These are phyloP conservation scores for Zhuliangozyma parablackwelliae DNA, from an alignment of 1,139 yeast genomes.

Conservation along the genomic window DNA sequence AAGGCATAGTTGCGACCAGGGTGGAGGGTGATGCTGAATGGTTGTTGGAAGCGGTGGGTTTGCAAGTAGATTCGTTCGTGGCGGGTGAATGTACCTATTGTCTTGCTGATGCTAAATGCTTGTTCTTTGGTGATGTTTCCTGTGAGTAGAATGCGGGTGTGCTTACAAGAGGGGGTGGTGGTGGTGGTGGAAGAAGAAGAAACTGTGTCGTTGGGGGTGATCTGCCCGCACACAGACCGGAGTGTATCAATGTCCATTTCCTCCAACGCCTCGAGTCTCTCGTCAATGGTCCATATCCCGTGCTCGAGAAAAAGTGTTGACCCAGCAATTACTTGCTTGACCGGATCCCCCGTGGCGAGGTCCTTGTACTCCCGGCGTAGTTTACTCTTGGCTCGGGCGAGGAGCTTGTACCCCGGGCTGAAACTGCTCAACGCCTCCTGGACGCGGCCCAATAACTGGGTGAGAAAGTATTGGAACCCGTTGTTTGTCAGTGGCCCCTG, in stretches of 20 bases:
- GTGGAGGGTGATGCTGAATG: slow-evolving; percentile 25
- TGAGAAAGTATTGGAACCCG: slow-evolving; percentile 25
- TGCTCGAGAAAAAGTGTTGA: slow-evolving; percentile 50
- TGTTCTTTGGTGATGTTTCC: slow-evolving; percentile 35
- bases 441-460: slow-evolving; percentile 5
- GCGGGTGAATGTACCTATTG: slow-evolving; percentile 11
- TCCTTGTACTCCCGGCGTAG: slow-evolving; percentile 40
- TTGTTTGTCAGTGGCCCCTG: slow-evolving; percentile 37
- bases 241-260: slow-evolving; percentile 13
- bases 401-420: slow-evolving; percentile 20
- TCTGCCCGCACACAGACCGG: too few species aligned
- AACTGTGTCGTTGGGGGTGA: too few species aligned
- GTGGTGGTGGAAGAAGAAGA: too few species aligned
- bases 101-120: slow-evolving; percentile 11
- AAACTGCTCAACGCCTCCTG: slow-evolving; percentile 3
- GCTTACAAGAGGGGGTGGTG: slow-evolving; percentile 13
- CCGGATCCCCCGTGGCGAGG: slow-evolving; percentile 33
- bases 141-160: slow-evolving; percentile 41
- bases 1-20: slow-evolving; percentile 31
- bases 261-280: slow-evolving; percentile 39
- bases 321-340: slow-evolving; percentile 43
- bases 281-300: slow-evolving; percentile 46
- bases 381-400: slow-evolving; percentile 40
- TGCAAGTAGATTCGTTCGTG: slow-evolving; percentile 9
- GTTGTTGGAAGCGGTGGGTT: neutral